Evolutionary conservation across 1,139 yeast species (phyloP).

Genomic region (Saccharomyces hybrid): DNA sequence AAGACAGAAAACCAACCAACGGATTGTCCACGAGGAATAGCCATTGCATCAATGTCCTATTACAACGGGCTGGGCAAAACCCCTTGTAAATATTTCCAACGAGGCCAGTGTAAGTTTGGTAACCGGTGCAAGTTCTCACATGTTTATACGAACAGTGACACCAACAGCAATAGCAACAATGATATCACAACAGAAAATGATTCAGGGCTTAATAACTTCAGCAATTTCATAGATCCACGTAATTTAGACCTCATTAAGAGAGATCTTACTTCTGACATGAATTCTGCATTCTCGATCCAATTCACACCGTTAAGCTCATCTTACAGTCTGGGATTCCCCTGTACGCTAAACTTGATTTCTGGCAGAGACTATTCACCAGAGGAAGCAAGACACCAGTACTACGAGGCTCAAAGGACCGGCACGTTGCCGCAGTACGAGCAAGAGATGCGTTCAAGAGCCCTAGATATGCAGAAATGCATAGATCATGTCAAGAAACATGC

Average conservation of each 20-base stretch:
- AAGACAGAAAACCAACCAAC: neutral
- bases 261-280: conserved; percentile 10
- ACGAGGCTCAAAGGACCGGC: conserved; percentile 38
- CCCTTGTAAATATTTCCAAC: conserved; percentile 39
- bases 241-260: neutral
- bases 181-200: conserved; percentile 7
- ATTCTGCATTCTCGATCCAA: conserved; percentile 16
- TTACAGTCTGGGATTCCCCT: conserved; percentile 36
- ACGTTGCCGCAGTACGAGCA: conserved; percentile 36
- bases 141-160: conserved; percentile 22
- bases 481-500: conserved; percentile 37
- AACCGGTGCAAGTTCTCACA: conserved; percentile 37
- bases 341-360: conserved; percentile 39
- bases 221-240: neutral
- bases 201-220: neutral
- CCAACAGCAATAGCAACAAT: conserved; percentile 10
- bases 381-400: conserved; percentile 44
- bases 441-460: conserved; percentile 36
- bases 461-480: conserved; percentile 44
- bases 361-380: conserved; percentile 53
- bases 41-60: conserved; percentile 7
- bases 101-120: conserved; percentile 36
- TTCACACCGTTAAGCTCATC: conserved; percentile 30
- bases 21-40: neutral
- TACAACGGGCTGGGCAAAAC: conserved; percentile 18